Evolutionary conservation across 495 filamentous ascomycete species (phyloP), one percentile per base, ranked within the genome.

Genomic region (Cladorrhinum samala): DNA sequence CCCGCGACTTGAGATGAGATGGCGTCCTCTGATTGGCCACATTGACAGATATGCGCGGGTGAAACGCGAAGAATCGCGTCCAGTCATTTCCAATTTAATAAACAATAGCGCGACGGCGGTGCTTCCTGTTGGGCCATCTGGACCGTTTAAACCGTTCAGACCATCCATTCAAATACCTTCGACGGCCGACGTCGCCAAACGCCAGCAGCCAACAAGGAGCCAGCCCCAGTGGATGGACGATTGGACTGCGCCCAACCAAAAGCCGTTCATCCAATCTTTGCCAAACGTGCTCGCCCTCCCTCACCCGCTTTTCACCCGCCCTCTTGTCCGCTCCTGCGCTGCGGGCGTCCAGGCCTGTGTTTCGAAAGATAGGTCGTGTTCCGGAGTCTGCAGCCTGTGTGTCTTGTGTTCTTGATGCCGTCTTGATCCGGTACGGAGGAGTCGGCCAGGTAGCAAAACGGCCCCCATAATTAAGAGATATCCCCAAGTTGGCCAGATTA

Each of bases 51-150:
- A 40, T 44, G 39, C 51, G 47, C 46, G 51, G 42, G 42, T 25
- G 39, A 16, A 42, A 52, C 56, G 52, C 56, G 56, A 40, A 46
- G 41, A 7, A 24, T 52, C 56, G 56, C 56, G 56, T 51, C 52
- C 9, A 48, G 56, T 58, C 40, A 51, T 19, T 39, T 39, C 40
- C 43, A 11, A 6, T 25, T 44, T 33, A 48, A 47, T 54, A 54
- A 58, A 61, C 56, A 59, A 59, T 54, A 52, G 40, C 53, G 47
- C 46, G 50, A 48, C 49, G 38, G 9, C 37, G 51, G 54, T 9
- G 45, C 39, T 42, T 56, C 57, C 49, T 36, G 61, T 63, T 63
- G 61, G 61, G 46, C 54, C 19, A 54, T 42, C 24, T n/a, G 17
- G 18, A 37, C n/a, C n/a, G n/a, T n/a, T n/a, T n/a, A n/a, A 37